phyloP scores from a whole-genome alignment of 768 basidiomycete species.

The Suillus hirtellus region DNA sequence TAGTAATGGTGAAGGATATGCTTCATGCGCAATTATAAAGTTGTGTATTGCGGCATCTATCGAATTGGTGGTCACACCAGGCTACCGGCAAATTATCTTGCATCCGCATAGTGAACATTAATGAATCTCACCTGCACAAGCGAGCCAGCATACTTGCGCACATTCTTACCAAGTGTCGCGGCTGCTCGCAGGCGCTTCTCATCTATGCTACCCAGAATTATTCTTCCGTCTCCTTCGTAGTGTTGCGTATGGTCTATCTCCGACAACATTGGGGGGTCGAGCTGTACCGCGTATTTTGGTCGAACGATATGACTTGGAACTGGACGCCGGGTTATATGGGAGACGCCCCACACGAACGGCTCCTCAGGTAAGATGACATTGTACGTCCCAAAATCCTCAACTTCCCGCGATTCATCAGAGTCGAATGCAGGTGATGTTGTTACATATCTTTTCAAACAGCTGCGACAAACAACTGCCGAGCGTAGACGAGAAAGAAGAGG shows the following conservation, averaged over 20 bases:
- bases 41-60: constrained; percentile 77
- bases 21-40: constrained; percentile 62
- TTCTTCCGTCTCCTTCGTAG: constrained; percentile 33
- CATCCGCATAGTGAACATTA: neutral
- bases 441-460: neutral
- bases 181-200: constrained; percentile 55
- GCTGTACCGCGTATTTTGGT: constrained; percentile 50
- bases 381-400: constrained; percentile 51
- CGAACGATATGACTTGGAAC: constrained; percentile 58
- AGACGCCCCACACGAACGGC: constrained; percentile 62
- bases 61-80: constrained; percentile 68
- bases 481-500: constrained; percentile 6
- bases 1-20: constrained; percentile 84
- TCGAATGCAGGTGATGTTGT: neutral
- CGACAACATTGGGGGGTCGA: constrained; percentile 11
- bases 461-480: neutral
- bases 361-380: constrained; percentile 64
- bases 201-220: constrained; percentile 54
- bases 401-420: constrained; percentile 8
- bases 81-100: constrained; percentile 39
- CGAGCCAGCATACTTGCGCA: constrained; percentile 53
- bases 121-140: constrained; percentile 48
- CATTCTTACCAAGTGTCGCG: constrained; percentile 55
- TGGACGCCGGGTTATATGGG: constrained; percentile 54
- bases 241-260: constrained; percentile 4